phyloP scores from a whole-genome alignment of 192 early-diverging fungal species.

The Diversispora eburnea region DNA sequence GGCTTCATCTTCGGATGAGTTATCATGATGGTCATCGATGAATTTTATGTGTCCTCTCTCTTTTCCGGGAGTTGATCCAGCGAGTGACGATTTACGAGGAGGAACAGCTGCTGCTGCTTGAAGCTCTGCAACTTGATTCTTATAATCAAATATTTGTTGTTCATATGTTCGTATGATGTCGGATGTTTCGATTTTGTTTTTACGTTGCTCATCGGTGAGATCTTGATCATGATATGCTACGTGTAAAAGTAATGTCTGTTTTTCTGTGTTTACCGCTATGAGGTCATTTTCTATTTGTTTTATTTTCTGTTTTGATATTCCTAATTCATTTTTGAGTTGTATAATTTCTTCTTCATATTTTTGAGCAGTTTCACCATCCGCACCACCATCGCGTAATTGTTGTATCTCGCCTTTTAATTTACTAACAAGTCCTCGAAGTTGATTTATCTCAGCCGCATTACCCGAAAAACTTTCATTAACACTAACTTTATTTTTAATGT shows the following conservation, averaged over 20 bases:
- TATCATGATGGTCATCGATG: background rate
- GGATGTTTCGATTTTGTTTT: conserved; percentile 36
- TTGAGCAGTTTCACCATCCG: conserved; percentile 31
- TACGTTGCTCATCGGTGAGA: conserved; percentile 37
- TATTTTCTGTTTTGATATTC: conserved; percentile 47
- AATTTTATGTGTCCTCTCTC: conserved; percentile 21
- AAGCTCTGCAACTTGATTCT: conserved; percentile 39
- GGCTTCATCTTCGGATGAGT: background rate
- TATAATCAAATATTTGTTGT: conserved; percentile 29
- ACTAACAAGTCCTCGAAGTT: conserved; percentile 48
- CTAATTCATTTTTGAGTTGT: conserved; percentile 39
- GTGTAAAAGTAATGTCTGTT: conserved; percentile 52
- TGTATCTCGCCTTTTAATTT: conserved; percentile 52
- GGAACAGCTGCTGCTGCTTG: conserved; percentile 28
- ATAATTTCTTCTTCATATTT: conserved; percentile 44
- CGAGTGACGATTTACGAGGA: conserved; percentile 28
- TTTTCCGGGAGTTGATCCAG: background rate
- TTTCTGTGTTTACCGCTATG: conserved; percentile 43
- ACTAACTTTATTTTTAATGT: conserved; percentile 85
- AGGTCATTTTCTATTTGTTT: conserved; percentile 40
- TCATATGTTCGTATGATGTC: conserved; percentile 37
- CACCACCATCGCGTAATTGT: conserved; percentile 39
- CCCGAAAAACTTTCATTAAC: conserved; percentile 55
- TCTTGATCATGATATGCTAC: conserved; percentile 40
- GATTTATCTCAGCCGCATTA: conserved; percentile 49